Conservation (phyloP, 1,139 yeast species). For the Candida sojae region DNA sequence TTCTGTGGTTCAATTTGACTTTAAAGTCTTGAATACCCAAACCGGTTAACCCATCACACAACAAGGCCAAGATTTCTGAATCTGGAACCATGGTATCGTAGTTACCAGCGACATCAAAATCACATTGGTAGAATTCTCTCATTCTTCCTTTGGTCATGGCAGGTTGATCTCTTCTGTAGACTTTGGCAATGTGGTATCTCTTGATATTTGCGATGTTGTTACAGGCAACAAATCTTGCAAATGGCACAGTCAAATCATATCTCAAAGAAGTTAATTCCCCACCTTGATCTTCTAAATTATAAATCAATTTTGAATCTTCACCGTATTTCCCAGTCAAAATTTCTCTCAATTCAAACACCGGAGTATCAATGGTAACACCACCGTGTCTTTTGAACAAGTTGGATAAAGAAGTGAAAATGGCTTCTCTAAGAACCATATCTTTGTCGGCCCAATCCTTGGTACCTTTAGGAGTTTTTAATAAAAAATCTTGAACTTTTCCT, state of each 20-base stretch:
- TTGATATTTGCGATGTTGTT: constrained; percentile 87
- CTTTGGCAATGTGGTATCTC: constrained; percentile 96
- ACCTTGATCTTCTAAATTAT: constrained; percentile 96
- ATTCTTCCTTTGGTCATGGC: constrained; percentile 99
- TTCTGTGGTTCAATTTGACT: constrained; percentile 90
- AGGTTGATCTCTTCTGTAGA: constrained; percentile 97
- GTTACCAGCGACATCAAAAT: constrained; percentile 90
- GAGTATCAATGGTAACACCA: constrained; percentile 96
- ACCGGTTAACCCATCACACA: constrained; percentile 80
- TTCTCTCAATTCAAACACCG: constrained; percentile 94
- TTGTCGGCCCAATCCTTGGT: constrained; percentile 98
- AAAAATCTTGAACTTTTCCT: constrained; percentile 48
- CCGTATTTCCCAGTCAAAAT: constrained; percentile 96
- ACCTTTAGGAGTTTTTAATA: constrained; percentile 93
- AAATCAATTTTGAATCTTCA: constrained; percentile 93
- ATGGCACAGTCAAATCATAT: constrained; percentile 96
- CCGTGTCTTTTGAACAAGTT: constrained; percentile 89
- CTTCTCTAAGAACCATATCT: constrained; percentile 94
- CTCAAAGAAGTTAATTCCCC: constrained; percentile 95
- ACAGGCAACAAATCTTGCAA: constrained; percentile 95
- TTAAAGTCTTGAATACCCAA: constrained; percentile 88
- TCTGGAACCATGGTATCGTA: constrained; percentile 97
- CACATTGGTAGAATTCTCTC: constrained; percentile 99
- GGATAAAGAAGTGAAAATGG: constrained; percentile 73
- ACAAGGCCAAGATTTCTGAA: constrained; percentile 78